Evolutionary conservation across 768 basidiomycete genomes (phyloP).

Genomic region (Tricholoma terreum): DNA sequence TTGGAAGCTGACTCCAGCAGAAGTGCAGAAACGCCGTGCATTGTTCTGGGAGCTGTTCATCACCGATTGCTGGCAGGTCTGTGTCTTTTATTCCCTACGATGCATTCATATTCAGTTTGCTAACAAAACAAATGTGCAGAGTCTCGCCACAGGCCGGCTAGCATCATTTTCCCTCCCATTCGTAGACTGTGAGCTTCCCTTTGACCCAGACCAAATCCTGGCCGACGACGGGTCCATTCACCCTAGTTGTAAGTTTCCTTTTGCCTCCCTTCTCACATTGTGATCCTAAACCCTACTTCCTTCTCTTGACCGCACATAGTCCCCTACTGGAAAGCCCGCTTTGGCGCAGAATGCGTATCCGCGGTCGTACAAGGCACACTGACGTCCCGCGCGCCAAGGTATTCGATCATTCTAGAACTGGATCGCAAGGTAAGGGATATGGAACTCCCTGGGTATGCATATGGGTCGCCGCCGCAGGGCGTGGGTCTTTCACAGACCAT

Average conservation of each 20-base stretch:
- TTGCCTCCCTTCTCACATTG: background rate
- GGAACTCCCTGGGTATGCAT: slow-evolving; percentile 62
- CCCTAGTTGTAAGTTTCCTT: slow-evolving; percentile 51
- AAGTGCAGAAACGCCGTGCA: slow-evolving; percentile 68
- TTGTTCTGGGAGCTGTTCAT: slow-evolving; percentile 76
- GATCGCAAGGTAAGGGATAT: slow-evolving; percentile 69
- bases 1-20: slow-evolving; percentile 57
- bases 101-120: background rate
- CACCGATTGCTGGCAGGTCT: slow-evolving; percentile 72
- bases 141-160: slow-evolving; percentile 65
- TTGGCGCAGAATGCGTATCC: slow-evolving; percentile 63
- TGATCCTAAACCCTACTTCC: background rate
- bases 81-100: slow-evolving; percentile 9
- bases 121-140: slow-evolving; percentile 33
- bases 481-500: slow-evolving; percentile 58
- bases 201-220: slow-evolving; percentile 56
- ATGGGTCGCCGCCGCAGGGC: slow-evolving; percentile 45
- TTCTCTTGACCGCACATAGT: slow-evolving; percentile 34
- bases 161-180: slow-evolving; percentile 69
- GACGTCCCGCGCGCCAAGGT: slow-evolving; percentile 61
- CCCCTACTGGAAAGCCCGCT: slow-evolving; percentile 67
- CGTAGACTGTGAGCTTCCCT: slow-evolving; percentile 69
- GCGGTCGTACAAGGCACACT: slow-evolving; percentile 67
- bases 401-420: slow-evolving; percentile 59
- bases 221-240: slow-evolving; percentile 55